phyloP scores from a whole-genome alignment of 148 eudicot genomes.

The Amaranthus hypochondriacus region DNA sequence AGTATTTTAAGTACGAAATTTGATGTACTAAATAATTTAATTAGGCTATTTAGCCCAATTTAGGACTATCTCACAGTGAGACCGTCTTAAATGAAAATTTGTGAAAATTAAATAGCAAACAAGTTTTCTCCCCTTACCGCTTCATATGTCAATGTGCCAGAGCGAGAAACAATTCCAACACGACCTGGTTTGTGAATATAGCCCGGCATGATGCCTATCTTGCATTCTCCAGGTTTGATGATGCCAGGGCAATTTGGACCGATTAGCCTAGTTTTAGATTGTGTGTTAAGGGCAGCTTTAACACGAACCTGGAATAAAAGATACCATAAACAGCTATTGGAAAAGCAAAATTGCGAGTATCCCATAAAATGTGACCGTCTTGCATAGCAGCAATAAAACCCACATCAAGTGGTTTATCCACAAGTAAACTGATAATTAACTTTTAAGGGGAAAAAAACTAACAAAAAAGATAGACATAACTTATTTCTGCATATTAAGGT shows the following conservation, averaged over 20 bases:
- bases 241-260: slow-evolving; percentile 99
- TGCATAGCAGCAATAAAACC: not conserved
- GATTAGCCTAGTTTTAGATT: slow-evolving; percentile 84
- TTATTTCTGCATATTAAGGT: not conserved
- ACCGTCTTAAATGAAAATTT: too few species aligned
- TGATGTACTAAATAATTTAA: too few species aligned
- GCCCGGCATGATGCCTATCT: slow-evolving; percentile 98
- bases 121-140: slow-evolving; percentile 53
- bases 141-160: slow-evolving; percentile 98
- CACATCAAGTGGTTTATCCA: not conserved
- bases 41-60: too few species aligned
- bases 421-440: not conserved
- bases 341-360: not conserved
- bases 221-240: slow-evolving; percentile 98
- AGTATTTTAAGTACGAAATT: too few species aligned
- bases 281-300: slow-evolving; percentile 78
- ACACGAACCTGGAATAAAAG: slow-evolving; percentile 63
- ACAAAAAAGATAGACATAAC: not conserved
- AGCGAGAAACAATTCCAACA: slow-evolving; percentile 94
- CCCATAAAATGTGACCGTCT: not conserved
- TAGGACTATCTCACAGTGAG: too few species aligned
- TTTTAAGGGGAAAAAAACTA: not conserved
- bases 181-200: slow-evolving; percentile 99
- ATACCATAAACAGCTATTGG: not conserved
- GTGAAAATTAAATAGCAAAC: not conserved